Evolutionary conservation across 2,329 filamentous ascomycete species (phyloP), one percentile per base, ranked within the genome.

Genomic region (Fusarium chlamydosporum): DNA sequence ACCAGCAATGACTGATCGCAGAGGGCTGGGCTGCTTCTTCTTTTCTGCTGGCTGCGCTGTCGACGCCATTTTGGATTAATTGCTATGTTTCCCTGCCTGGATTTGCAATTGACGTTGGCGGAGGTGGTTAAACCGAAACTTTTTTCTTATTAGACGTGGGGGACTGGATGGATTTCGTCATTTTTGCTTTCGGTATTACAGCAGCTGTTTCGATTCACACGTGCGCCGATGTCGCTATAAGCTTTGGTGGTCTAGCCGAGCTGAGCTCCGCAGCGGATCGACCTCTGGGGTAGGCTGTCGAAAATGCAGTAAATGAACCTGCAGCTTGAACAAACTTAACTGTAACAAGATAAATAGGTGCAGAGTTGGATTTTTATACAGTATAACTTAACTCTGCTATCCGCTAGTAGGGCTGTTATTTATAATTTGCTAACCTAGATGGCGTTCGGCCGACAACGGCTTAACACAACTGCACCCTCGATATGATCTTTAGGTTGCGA

Each of bases 1-100:
- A 68, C 96, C 96, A 57, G 96, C 96, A 74, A 98, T 85, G 74
- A 98, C 92, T 62, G 94, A 97, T 72, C 96, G 92, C 77, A 97
- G 81, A 48, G 92, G 88, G 76, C 92, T 97, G 46, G 94, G 92
- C 81, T 78, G 77, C 72, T 78, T 76, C 42, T 78, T 79, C 73
- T 78, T 78, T 18, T 75, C 73, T 51, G 37, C n/a, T 75, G 70
- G 56, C 37, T 70, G 67, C 16, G 70, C 46, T 59, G 70, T 64
- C 16, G 65, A 72, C 42, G 77, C 75, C 77, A 79, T 79, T 56
- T 52, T 73, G 73, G 11, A 37, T 31, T 33, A 26, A 52, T 15
- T 51, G 27, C 34, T 48, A 33, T 29, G 16, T 31, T 45, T 20
- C 7, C 41, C 33, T 60, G 64, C 42, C 52, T 20, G 57, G 42